Base-by-base conservation (phyloP, 371 early-diverging fungal genomes). In the Mortierella sp. region DNA sequence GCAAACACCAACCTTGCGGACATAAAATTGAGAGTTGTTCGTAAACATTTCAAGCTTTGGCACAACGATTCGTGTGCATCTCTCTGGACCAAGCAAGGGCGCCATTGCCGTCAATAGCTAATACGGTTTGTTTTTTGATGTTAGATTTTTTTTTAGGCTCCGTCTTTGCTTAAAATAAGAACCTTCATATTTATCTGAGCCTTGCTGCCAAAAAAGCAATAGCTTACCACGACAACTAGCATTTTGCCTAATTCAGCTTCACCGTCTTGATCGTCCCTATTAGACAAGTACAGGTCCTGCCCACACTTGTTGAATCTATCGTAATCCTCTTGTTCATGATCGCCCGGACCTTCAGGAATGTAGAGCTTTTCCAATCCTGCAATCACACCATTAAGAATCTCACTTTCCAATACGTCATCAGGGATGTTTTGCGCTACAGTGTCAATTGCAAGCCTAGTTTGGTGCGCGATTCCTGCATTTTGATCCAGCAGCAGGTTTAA, bases 221-320 rank as follows among this genome's bases (percentile, higher is more conserved):
- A 24, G 28, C 83, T 75, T 86, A 90, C 91, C 72, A 88, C 88
- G 37, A 91, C 86, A 69, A 90, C 88, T 26, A 88, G 84, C 70
- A 88, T 88, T 68, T 91, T 91, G 11, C 88, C 88, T 35, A 91
- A 72, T 58, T 87, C 88, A 39, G 87, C 84, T 68, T 88, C 90
- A 9, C 90, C 88, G n/a, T 75, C 76, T 32, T 70, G 73, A 11
- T 80, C 75, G 28, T 81, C 80, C 28, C 43, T 68, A 28, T 60
- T 66, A 10, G 66, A 54, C 11, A 40, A 59, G 55, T 24, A 39
- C 5, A 55, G 18, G 32, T 59, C 51, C 3, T 60, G 61, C 6
- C 37, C 62, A 39, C 49, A 49, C 18, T 64, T 54, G 69, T 86
- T 83, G 61, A 86, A 85, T 28, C 37, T 24, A 45, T 60, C 37